These are phyloP conservation scores for Talaromyces wortmannii DNA, from an alignment of 495 filamentous ascomycete genomes.

Conservation along the genomic window DNA sequence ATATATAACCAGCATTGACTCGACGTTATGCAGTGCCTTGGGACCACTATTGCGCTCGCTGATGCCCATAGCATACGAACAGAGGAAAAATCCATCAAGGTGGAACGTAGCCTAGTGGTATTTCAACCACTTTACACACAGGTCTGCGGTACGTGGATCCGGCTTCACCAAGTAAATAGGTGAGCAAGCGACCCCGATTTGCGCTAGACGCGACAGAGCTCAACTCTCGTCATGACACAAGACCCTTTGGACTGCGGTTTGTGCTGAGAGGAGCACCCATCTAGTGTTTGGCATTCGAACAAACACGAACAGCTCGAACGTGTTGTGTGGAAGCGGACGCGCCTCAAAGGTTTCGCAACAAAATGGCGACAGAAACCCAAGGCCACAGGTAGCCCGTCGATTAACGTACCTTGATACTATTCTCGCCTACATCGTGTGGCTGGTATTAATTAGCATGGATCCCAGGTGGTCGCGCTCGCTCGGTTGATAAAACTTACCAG, in stretches of 20 bases:
- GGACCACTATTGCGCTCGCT: slow-evolving; percentile 58
- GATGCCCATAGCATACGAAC: slow-evolving; percentile 30
- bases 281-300: slow-evolving; percentile 13
- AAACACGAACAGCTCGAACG: slow-evolving; percentile 17
- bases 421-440: slow-evolving; percentile 92
- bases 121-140: slow-evolving; percentile 24
- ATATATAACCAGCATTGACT: not conserved
- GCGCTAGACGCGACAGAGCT: slow-evolving; percentile 37
- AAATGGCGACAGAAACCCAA: slow-evolving; percentile 49
- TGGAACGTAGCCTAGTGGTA: slow-evolving; percentile 14
- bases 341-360: slow-evolving; percentile 38
- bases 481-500: slow-evolving; percentile 59
- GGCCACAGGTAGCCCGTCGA: slow-evolving; percentile 40
- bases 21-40: not conserved
- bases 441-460: slow-evolving; percentile 47
- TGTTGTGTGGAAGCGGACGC: slow-evolving; percentile 7
- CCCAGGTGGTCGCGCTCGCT: not conserved
- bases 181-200: slow-evolving; percentile 11
- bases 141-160: slow-evolving; percentile 23
- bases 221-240: slow-evolving; percentile 34
- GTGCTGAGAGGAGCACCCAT: slow-evolving; percentile 13
- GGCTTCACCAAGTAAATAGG: slow-evolving; percentile 3
- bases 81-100: slow-evolving; percentile 11
- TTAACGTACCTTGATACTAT: slow-evolving; percentile 99
- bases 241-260: slow-evolving; percentile 22